These are phyloP conservation scores for Wickerhamomyces strasburgensis DNA, from an alignment of 805 yeast genomes.

Conservation along the genomic window DNA sequence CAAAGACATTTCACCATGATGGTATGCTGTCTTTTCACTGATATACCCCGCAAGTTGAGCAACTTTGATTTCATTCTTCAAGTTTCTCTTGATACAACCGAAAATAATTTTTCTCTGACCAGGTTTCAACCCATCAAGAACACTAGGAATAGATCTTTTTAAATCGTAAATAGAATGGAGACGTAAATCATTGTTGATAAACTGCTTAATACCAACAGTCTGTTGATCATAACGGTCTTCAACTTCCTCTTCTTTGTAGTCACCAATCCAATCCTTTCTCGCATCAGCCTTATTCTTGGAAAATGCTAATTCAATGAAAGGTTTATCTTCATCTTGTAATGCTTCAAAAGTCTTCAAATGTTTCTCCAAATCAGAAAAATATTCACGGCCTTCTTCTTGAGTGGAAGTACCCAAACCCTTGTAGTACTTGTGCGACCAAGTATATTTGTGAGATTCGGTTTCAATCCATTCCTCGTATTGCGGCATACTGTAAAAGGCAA, in stretches of 20 bases:
- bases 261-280: slow-evolving; percentile 96
- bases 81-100: slow-evolving; percentile 80
- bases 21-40: slow-evolving; percentile 85
- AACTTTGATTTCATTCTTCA: slow-evolving; percentile 76
- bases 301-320: slow-evolving; percentile 83
- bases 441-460: slow-evolving; percentile 62
- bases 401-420: slow-evolving; percentile 98
- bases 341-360: slow-evolving; percentile 85
- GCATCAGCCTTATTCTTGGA: slow-evolving; percentile 95
- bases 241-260: slow-evolving; percentile 77
- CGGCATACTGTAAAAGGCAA: slow-evolving; percentile 90
- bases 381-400: slow-evolving; percentile 77
- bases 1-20: slow-evolving; percentile 89
- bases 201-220: slow-evolving; percentile 81
- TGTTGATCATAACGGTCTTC: slow-evolving; percentile 30
- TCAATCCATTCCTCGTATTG: slow-evolving; percentile 94
- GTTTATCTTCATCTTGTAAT: slow-evolving; percentile 71
- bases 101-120: slow-evolving; percentile 92
- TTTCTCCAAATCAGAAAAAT: slow-evolving; percentile 76
- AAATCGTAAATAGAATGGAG: slow-evolving; percentile 96
- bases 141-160: slow-evolving; percentile 89
- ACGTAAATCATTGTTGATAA: slow-evolving; percentile 91
- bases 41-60: slow-evolving; percentile 88
- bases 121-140: slow-evolving; percentile 93
- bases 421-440: slow-evolving; percentile 93